Conservation (phyloP, 2,329 filamentous ascomycete species). For the Beauveria sp. region DNA sequence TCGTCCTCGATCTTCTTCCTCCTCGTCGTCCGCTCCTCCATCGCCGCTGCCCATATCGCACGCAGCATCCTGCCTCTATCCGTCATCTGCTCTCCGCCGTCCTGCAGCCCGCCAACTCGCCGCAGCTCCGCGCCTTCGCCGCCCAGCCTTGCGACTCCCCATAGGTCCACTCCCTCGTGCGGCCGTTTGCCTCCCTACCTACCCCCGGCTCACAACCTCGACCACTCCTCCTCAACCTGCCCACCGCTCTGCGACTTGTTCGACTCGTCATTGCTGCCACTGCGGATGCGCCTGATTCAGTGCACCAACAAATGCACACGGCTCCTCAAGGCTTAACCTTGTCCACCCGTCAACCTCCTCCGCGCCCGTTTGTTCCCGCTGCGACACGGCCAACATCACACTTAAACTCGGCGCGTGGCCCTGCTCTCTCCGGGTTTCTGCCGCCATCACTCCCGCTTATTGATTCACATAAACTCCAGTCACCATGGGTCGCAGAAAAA, state of each 20-base stretch:
- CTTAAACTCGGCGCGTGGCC: neutral
- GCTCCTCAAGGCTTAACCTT: neutral
- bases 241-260: neutral
- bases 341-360: neutral
- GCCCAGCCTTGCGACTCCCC: neutral
- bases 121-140: neutral
- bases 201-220: neutral
- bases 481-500: constrained; percentile 93
- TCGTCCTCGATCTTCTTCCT: neutral
- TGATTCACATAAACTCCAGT: constrained; percentile 8
- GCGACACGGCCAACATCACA: neutral
- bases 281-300: neutral
- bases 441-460: constrained; percentile 3
- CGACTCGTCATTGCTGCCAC: neutral
- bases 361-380: neutral
- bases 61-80: no score
- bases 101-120: no score
- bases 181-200: neutral
- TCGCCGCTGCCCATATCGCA: neutral
- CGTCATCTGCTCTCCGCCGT: no score
- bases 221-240: neutral
- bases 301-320: neutral
- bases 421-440: neutral
- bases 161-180: neutral
- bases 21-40: no score